Conservation (phyloP, 345 rosid species). For the rapeseed (Brassica napus) region DNA sequence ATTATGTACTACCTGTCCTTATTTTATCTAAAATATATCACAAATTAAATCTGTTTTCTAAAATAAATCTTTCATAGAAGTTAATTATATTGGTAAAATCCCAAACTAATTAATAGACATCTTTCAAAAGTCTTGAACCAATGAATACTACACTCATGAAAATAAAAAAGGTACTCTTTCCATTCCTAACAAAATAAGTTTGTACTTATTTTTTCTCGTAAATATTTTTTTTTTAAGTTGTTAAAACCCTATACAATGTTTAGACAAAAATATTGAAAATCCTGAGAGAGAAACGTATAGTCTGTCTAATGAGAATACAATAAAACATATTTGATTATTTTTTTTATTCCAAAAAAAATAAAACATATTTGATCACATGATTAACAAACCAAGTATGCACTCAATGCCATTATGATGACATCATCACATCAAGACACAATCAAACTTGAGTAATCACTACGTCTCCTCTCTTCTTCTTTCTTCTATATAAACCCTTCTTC, state of each 20-base stretch:
- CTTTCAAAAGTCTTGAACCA: not conserved
- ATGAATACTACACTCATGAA: not conserved
- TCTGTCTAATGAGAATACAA: not conserved
- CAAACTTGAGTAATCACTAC: slow-evolving; percentile 39
- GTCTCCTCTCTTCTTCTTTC: slow-evolving; percentile 23
- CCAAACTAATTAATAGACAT: not conserved
- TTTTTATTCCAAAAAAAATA: not conserved
- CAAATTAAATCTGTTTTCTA: not conserved
- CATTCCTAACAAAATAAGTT: too few species aligned
- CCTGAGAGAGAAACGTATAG: not conserved
- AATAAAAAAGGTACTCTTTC: not conserved
- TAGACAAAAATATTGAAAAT: not conserved
- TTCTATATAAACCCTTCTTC: slow-evolving; percentile 37
- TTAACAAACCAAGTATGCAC: slow-evolving; percentile 14
- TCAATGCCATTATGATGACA: slow-evolving; percentile 40
- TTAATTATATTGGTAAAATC: not conserved
- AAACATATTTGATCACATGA: not conserved
- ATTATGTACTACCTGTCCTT: not conserved
- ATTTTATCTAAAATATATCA: not conserved
- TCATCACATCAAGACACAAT: slow-evolving; percentile 39
- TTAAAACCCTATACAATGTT: not conserved
- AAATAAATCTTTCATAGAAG: not conserved
- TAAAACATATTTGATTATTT: not conserved
- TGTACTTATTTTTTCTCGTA: too few species aligned
- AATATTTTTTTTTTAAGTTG: not conserved